These are phyloP conservation scores for Ascochyta fabae DNA, from an alignment of 2,329 filamentous ascomycete species.

Conservation along the genomic window DNA sequence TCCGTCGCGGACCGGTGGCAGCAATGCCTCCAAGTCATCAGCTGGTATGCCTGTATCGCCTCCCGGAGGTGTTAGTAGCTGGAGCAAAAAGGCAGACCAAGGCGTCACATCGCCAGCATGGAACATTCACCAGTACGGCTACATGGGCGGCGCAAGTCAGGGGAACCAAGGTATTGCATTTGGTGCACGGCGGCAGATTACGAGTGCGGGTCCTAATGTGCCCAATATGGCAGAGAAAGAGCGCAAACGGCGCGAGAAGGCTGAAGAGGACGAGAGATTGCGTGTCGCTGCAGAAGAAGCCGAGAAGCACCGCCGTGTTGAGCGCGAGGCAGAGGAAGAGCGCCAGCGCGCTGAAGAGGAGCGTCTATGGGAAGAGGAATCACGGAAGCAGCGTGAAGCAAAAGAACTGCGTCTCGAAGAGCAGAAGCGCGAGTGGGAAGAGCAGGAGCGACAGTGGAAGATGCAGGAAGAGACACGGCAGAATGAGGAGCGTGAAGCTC, in stretches of 20 bases:
- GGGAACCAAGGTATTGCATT: conserved; percentile 94
- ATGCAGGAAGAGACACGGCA: conserved; percentile 74
- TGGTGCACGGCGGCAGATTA: conserved; percentile 91
- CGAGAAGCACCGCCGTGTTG: conserved; percentile 55
- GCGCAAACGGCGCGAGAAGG: conserved; percentile 64
- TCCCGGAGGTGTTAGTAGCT: conserved; percentile 74
- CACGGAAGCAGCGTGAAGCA: conserved; percentile 63
- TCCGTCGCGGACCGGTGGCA: conserved; percentile 56
- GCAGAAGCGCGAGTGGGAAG: conserved; percentile 77
- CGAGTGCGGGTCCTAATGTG: conserved; percentile 77
- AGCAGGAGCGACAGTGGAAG: conserved; percentile 78
- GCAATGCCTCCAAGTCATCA: conserved; percentile 65
- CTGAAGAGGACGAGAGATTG: conserved; percentile 61
- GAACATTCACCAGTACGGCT: conserved; percentile 97
- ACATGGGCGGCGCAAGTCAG: conserved; percentile 96
- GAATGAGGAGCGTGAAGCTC: conserved; percentile 75
- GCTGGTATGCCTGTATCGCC: conserved; percentile 56
- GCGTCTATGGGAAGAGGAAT: conserved; percentile 70
- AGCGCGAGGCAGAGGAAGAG: conserved; percentile 68
- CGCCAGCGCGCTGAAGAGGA: conserved; percentile 68
- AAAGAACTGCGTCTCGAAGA: conserved; percentile 67
- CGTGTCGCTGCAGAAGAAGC: conserved; percentile 60
- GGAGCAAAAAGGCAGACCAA: conserved; percentile 87
- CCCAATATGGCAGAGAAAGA: conserved; percentile 87
- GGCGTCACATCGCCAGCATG: conserved; percentile 84